Percentiles rank a stretch among this genome's conserved stretches.
Evolutionary conservation across 2,329 filamentous ascomycete species (phyloP).

Genomic region (Arthrobotrys iridis): DNA sequence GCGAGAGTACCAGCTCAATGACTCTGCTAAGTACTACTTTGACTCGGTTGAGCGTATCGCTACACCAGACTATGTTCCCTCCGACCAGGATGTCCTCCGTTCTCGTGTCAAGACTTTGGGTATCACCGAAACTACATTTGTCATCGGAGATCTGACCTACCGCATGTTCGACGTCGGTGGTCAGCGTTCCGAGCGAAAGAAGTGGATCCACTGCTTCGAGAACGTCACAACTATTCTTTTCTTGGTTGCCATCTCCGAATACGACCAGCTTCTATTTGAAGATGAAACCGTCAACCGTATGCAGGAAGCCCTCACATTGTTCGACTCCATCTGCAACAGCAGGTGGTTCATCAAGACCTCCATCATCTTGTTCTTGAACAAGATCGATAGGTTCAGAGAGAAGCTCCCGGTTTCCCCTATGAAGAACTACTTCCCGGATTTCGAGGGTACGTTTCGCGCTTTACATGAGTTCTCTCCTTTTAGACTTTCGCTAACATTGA

Average conservation of each 20-base stretch:
- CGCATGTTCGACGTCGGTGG: slow-evolving; percentile 98
- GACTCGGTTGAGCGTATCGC: slow-evolving; percentile 93
- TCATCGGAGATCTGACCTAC: slow-evolving; percentile 92
- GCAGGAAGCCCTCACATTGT: slow-evolving; percentile 76
- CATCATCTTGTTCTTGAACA: slow-evolving; percentile 78
- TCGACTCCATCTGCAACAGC: slow-evolving; percentile 78
- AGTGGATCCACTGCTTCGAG: slow-evolving; percentile 99
- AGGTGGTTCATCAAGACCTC: slow-evolving; percentile 78
- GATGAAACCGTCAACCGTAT: slow-evolving; percentile 89
- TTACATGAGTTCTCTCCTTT: slow-evolving; percentile 36
- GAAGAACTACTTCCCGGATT: slow-evolving; percentile 80
- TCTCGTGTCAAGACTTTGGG: slow-evolving; percentile 98
- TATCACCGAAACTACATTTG: slow-evolving; percentile 96
- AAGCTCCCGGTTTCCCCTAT: slow-evolving; percentile 77
- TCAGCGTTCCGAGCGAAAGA: slow-evolving; percentile 95
- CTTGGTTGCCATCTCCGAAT: slow-evolving; percentile 95
- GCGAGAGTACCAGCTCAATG: slow-evolving; percentile 94
- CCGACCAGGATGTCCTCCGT: slow-evolving; percentile 91
- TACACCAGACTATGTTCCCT: slow-evolving; percentile 90
- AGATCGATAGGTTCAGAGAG: slow-evolving; percentile 79
- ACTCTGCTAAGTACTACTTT: slow-evolving; percentile 97
- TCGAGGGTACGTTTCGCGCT: slow-evolving; percentile 68
- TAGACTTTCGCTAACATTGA: slow-evolving; percentile 35
- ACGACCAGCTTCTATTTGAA: slow-evolving; percentile 94
- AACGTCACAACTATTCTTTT: slow-evolving; percentile 97